Evolutionary conservation across 1,284 basidiomycete species (phyloP), one percentile per base, ranked within the genome.

Genomic region (Pseudozyma sp.): DNA sequence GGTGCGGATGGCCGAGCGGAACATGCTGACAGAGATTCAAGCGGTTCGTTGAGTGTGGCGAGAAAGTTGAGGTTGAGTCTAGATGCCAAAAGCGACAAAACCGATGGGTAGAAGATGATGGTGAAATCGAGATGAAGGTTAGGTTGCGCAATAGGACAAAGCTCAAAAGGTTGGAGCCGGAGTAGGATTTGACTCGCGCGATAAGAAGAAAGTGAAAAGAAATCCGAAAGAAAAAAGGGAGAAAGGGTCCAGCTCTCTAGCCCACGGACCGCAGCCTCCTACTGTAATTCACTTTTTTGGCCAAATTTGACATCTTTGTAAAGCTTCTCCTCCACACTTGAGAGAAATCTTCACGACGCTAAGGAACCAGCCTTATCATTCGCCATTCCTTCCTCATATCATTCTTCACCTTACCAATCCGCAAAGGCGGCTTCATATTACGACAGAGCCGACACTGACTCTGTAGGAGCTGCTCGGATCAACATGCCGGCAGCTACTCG

Each of bases 151-250:
- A 12, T 8, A 11, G 34, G 52, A 36, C 19, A 54, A 39, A 56
- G 16, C 43, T 45, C 21, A 31, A 58, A 36, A 21, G n/a, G 53
- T 25, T 36, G 6, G 19, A 42, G 13, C 7, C n/a, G 8, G 2
- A 39, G 14, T 19, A 25, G 13, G 6, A 35, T 5, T 64, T 58
- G 21, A 52, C 60, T 70, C 69, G 69, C 25, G 36, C 69, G 69
- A 66, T 71, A 71, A 66, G 69, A 71, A 66, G 62, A 54, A 45
- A 25, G 18, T 18, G 35, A 48, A 35, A 6, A 16, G 18, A 16
- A 19, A 16, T 4, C n/a, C n/a, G 18, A 45, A 47, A 47, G 12
- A 40, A 44, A 52, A 51, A 39, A 14, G 31, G 19, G 18, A 25
- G 12, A 43, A 21, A 47, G 58, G 36, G 35, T 21, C 7, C 5